These are phyloP conservation scores for Penicillium sumatraense DNA, from an alignment of 2,329 filamentous ascomycete species.

Conservation along the genomic window DNA sequence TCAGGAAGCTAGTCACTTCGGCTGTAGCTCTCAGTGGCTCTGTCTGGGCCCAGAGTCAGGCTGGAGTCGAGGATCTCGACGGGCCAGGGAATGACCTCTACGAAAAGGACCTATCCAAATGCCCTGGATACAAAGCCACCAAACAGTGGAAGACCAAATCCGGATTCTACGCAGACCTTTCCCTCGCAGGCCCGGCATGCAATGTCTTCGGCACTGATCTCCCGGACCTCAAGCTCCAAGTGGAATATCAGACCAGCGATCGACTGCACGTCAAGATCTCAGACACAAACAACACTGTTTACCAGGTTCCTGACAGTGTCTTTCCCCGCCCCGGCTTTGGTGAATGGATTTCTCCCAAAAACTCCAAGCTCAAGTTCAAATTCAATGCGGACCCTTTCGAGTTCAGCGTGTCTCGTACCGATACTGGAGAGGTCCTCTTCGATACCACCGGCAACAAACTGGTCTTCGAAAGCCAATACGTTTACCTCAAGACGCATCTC, in stretches of 20 bases:
- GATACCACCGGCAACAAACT: constrained; percentile 66
- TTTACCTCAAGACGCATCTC: constrained; percentile 68
- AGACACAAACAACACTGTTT: constrained; percentile 17
- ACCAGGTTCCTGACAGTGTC: constrained; percentile 27
- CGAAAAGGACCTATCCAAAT: constrained; percentile 48
- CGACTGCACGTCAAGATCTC: constrained; percentile 59
- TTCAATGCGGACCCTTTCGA: constrained; percentile 58
- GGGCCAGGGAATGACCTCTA: constrained; percentile 38
- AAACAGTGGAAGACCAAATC: constrained; percentile 11
- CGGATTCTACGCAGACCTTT: constrained; percentile 59
- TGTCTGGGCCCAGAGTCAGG: constrained; percentile 19
- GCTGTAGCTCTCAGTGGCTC: constrained; percentile 13
- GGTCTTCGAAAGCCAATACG: constrained; percentile 73
- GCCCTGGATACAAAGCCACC: constrained; percentile 18
- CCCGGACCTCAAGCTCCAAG: constrained; percentile 55
- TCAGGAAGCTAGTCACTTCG: constrained; percentile 17
- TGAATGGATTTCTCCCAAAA: constrained; percentile 11
- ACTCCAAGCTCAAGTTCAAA: constrained; percentile 12
- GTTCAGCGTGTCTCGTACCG: constrained; percentile 55
- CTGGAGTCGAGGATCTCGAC: constrained; percentile 31
- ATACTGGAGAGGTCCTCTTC: constrained; percentile 51
- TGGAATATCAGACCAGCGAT: constrained; percentile 61
- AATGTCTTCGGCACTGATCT: constrained; percentile 62
- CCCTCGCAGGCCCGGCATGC: constrained; percentile 67
- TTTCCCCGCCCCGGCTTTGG: constrained; percentile 13